A percentile compares a stretch with the other conserved stretches of the same genome.
phyloP scores from a whole-genome alignment of 768 basidiomycete genomes.

The Pisolithus orientalis region DNA sequence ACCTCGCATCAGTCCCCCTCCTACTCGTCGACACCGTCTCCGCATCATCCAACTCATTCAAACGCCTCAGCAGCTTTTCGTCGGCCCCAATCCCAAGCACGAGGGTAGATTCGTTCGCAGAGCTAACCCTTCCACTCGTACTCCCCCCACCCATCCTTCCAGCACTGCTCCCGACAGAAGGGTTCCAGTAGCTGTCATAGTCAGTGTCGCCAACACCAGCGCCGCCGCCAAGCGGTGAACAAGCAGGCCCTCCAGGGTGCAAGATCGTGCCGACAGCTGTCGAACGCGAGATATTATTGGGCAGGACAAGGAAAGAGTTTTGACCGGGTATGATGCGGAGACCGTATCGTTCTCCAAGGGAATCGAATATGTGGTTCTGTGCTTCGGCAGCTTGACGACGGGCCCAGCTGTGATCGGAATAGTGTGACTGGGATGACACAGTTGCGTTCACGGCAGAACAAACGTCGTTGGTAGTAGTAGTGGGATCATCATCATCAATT shows the following conservation, averaged over 20 bases:
- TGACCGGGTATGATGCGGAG: conserved; percentile 77
- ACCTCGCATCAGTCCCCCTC: conserved; percentile 75
- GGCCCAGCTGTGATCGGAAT: conserved; percentile 71
- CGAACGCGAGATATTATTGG: conserved; percentile 79
- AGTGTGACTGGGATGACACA: conserved; percentile 19
- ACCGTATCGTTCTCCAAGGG: conserved; percentile 77
- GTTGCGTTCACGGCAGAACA: not conserved
- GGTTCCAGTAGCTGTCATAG: not conserved
- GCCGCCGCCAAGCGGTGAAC: conserved; percentile 24
- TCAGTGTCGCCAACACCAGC: not conserved
- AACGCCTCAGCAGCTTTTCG: conserved; percentile 67
- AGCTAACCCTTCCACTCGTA: conserved; percentile 32
- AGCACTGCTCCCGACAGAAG: not conserved
- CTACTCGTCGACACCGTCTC: conserved; percentile 69
- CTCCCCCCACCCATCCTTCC: conserved; percentile 20
- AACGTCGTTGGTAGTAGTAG: conserved; percentile 8
- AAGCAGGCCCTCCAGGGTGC: conserved; percentile 50
- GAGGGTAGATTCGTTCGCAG: conserved; percentile 44
- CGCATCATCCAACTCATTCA: conserved; percentile 68
- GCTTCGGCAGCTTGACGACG: conserved; percentile 84
- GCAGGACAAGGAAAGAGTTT: conserved; percentile 76
- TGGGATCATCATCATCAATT: conserved; percentile 8
- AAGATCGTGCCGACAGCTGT: conserved; percentile 78
- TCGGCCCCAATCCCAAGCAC: conserved; percentile 66
- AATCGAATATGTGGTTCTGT: conserved; percentile 89